A percentile compares a stretch with the other conserved stretches of the same genome.
phyloP scores from a whole-genome alignment of 352 stramenopile genomes.

The Globisporangium iwayamae region DNA sequence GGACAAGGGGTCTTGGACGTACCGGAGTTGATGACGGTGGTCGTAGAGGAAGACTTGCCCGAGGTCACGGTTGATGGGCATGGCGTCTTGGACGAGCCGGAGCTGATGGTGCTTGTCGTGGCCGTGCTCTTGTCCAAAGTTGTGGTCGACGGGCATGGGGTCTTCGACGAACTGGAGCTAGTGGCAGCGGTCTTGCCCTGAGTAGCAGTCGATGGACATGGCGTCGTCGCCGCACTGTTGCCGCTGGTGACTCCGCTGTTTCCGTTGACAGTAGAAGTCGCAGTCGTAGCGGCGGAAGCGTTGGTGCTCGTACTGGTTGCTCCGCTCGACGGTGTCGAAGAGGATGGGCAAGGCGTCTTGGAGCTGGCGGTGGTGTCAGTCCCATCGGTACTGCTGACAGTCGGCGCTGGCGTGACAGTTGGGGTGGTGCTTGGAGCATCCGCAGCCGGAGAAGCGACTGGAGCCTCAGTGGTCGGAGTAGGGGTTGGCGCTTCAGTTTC shows the following conservation, averaged over 20 bases:
- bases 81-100: no score
- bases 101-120: no score
- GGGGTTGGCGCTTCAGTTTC: background rate
- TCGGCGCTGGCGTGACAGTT: slow-evolving; percentile 1
- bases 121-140: background rate
- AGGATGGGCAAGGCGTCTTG: slow-evolving; percentile 4
- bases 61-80: background rate
- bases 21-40: no score
- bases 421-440: background rate
- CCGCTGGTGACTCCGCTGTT: background rate
- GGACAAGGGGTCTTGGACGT: background rate
- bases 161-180: background rate
- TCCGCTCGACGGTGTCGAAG: background rate
- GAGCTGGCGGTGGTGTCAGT: background rate
- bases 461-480: background rate
- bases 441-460: background rate
- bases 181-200: background rate
- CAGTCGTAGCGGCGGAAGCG: background rate
- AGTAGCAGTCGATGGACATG: background rate
- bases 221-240: background rate
- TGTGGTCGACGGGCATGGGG: background rate
- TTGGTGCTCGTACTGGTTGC: background rate
- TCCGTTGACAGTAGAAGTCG: slow-evolving; percentile 9
- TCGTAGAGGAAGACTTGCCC: no score
- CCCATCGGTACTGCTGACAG: background rate